Conservation (phyloP, 768 basidiomycete species). For the Panus rudis region DNA sequence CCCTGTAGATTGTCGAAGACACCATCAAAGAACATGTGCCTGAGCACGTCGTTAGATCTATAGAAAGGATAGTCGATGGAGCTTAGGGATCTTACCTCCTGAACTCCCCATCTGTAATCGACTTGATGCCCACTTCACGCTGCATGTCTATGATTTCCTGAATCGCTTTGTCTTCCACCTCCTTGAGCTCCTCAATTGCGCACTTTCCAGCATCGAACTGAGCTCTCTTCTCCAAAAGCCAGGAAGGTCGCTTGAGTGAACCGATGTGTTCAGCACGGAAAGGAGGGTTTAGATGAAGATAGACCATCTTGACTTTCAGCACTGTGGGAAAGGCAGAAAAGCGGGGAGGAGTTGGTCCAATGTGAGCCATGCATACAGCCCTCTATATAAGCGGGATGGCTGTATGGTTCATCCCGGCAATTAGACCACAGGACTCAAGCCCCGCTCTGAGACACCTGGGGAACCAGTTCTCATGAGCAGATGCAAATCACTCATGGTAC, state of each 20-base stretch:
- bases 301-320: too few relatives aligned
- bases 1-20: conserved; percentile 63
- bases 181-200: conserved; percentile 36
- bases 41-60: conserved; percentile 21
- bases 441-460: too few relatives aligned
- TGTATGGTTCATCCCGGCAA: too few relatives aligned
- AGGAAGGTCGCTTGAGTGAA: conserved; percentile 47
- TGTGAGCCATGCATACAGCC: too few relatives aligned
- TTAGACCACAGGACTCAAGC: too few relatives aligned
- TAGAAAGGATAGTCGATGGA: not conserved
- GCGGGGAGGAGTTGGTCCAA: too few relatives aligned
- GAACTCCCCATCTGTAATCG: conserved; percentile 59
- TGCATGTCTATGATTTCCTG: conserved; percentile 46
- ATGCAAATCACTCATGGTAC: too few relatives aligned
- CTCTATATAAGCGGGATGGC: too few relatives aligned
- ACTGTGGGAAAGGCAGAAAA: too few relatives aligned
- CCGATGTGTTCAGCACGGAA: conserved; percentile 54
- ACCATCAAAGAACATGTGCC: conserved; percentile 55
- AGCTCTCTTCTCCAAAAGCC: conserved; percentile 42
- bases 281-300: conserved; percentile 30
- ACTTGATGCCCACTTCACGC: conserved; percentile 45
- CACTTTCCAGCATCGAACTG: conserved; percentile 36
- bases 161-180: conserved; percentile 48
- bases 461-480: too few relatives aligned
- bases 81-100: conserved; percentile 17